Conservation (phyloP, 345 rosid genomes). For the Salix arbutifolia region DNA sequence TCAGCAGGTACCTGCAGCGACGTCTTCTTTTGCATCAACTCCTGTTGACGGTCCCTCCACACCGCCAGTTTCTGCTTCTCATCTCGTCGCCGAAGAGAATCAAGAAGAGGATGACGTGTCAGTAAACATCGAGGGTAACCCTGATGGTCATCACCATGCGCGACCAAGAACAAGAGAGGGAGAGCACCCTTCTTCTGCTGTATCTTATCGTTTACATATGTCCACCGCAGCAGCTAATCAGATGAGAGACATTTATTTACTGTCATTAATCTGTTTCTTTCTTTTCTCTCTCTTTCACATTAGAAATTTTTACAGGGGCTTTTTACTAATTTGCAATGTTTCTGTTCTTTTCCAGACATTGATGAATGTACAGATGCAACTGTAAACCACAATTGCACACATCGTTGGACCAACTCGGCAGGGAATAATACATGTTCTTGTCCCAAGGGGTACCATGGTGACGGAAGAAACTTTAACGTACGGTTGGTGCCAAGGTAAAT, state of each 20-base stretch:
- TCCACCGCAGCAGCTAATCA: constrained; percentile 9
- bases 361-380: too few species aligned
- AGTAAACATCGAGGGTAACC: constrained; percentile 4
- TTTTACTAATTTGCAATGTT: too few species aligned
- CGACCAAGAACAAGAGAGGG: neutral
- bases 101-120: constrained; percentile 13
- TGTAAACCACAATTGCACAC: too few species aligned
- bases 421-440: too few species aligned
- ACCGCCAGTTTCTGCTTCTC: constrained; percentile 21
- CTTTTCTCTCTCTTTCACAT: too few species aligned
- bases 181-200: constrained; percentile 7
- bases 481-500: constrained; percentile 24
- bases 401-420: too few species aligned
- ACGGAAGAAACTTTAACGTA: too few species aligned
- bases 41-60: constrained; percentile 19
- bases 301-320: too few species aligned
- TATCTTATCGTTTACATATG: constrained; percentile 23
- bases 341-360: too few species aligned
- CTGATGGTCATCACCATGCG: constrained; percentile 5
- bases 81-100: constrained; percentile 14
- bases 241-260: constrained; percentile 13
- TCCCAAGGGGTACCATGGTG: too few species aligned
- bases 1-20: neutral
- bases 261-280: too few species aligned
- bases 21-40: constrained; percentile 15